Evolutionary conservation across 352 stramenopile species (phyloP), one percentile per base, ranked within the genome.

Genomic region (Plasmopara muralis): DNA sequence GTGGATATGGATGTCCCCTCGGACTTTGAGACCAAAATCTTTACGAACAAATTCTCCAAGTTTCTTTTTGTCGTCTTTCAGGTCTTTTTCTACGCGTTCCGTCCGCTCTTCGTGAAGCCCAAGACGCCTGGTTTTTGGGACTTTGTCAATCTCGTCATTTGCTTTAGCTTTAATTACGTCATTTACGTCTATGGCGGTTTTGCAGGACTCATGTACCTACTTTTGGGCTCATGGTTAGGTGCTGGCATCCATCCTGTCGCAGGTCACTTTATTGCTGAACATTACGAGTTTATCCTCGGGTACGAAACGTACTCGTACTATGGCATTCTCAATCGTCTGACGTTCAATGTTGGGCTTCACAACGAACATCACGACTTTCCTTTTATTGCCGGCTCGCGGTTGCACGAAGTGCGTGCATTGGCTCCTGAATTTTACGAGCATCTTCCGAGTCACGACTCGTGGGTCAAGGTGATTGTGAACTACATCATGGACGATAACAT

Each of bases 331-430:
- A 99, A 99, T 77, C 89, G 77, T 53, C 66, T 99, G 43, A 96
- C 91, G 41, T 98, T 97, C 64, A 98, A 98, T 71, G 95, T 99
- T 16, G 96, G 95, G 16, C 96, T 98, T 62, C 96, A 99, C 77
- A 98, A 98, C 68, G 95, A 98, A 70, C 96, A 99, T 73, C 96
- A 99, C 65, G 96, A 99, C 70, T 98, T 99, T 67, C 91, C 94
- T 29, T 91, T 89, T 53, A 77, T 98, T 9, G 72, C 89, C 9
- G 87, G 92, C 45, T 89, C 83, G 48, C 85, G 84, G 33, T 77
- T 99, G 40, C 94, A 95, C 13, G 58, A 94, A 52, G 77, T 98
- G 37, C 76, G 84, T 9, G 75, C 64, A 14, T 89, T 97, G 42
- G 91, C 94, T 0, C 79, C 88, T 0, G 95, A 98, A 70, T 98